Conservation (phyloP, 2,329 filamentous ascomycete genomes). For the Balansia obtecta region DNA sequence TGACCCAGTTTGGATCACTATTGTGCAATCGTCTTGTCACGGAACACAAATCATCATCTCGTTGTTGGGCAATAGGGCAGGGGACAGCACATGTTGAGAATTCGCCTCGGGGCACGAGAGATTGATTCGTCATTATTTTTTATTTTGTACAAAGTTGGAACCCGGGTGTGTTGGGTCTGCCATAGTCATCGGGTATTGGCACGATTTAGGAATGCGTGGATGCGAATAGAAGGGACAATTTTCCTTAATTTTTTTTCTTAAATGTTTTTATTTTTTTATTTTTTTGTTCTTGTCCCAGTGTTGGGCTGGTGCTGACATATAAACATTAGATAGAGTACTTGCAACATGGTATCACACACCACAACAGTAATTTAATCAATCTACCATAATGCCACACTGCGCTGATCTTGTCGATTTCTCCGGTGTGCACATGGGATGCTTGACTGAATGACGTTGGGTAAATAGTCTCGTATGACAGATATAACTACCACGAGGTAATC, state of each 20-base stretch:
- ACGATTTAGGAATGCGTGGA: background rate
- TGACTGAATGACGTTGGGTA: no score
- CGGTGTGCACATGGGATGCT: no score
- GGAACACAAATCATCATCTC: background rate
- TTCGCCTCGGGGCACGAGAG: background rate
- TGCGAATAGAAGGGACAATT: background rate
- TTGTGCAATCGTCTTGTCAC: background rate
- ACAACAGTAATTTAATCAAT: background rate
- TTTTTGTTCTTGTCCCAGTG: background rate
- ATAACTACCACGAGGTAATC: no score
- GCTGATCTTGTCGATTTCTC: no score
- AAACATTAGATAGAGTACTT: slow-evolving; percentile 1
- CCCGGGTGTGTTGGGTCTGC: slow-evolving; percentile 1
- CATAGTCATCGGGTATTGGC: background rate
- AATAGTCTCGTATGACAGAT: no score
- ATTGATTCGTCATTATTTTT: background rate
- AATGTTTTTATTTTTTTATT: no score
- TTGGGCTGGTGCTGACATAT: slow-evolving; percentile 1
- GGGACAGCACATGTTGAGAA: background rate
- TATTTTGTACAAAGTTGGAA: slow-evolving; percentile 1
- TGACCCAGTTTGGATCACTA: background rate
- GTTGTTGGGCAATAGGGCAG: background rate
- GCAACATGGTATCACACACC: background rate
- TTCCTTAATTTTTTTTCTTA: background rate
- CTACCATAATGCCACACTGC: background rate